phyloP scores from a whole-genome alignment of 169 alveolate genomes.

The Perkinsus chesapeaki region DNA sequence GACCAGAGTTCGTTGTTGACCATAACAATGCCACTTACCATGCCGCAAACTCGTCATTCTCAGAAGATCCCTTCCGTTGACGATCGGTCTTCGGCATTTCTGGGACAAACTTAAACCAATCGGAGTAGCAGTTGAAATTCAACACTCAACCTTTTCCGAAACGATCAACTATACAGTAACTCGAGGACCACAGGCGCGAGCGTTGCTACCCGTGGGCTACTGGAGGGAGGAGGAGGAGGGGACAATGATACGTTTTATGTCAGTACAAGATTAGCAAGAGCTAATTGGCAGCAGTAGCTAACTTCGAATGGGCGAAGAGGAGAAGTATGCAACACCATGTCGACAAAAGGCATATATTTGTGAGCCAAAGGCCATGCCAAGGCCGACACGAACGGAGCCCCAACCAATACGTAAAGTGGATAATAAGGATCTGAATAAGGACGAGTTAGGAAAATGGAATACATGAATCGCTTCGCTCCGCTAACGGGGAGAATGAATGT shows the following conservation, averaged over 20 bases:
- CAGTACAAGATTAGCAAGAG: no score
- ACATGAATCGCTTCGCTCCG: conserved; percentile 5
- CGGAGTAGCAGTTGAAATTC: no score
- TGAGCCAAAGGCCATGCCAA: not conserved
- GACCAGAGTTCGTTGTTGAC: not conserved
- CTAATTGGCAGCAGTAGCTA: not conserved
- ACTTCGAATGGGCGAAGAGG: not conserved
- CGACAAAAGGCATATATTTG: not conserved
- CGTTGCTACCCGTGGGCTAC: no score
- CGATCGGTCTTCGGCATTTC: no score
- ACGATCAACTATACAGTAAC: no score
- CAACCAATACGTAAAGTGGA: not conserved
- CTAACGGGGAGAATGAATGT: not conserved
- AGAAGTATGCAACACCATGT: not conserved
- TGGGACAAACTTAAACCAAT: no score
- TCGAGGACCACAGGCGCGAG: no score
- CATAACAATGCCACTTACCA: not conserved
- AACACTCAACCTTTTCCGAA: no score
- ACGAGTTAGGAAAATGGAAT: not conserved
- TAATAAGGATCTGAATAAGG: not conserved
- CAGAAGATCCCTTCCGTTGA: no score
- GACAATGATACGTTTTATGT: no score
- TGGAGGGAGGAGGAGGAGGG: no score
- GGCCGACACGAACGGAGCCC: not conserved
- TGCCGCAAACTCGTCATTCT: not conserved